Base-by-base conservation (phyloP, 257 asterid species). In the Solanum medicagineum region DNA sequence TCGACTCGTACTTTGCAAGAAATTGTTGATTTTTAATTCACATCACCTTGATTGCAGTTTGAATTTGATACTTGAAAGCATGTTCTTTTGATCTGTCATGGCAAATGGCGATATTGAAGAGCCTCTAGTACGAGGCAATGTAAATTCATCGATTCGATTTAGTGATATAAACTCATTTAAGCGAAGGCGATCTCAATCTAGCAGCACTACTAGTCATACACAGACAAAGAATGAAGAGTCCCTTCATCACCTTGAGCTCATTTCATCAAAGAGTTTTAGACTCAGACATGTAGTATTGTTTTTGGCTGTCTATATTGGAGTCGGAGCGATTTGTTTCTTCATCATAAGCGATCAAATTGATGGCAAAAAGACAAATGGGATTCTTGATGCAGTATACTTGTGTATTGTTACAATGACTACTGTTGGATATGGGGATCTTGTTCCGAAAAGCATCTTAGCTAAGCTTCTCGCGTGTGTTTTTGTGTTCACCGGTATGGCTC, bases 351-450 rank as follows among this genome's bases (percentile, higher is more conserved):
- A 91, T 80, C 93, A 93, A 32, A 93, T 96, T 54, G 87, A 88
- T 53, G 99, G 99, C n/a, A 88, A 74, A 49, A 94, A 93, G 83
- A 94, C 96, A 1, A 92, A 94, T 65, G 94, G 87, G 53, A 12
- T 93, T 65, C 89, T 96, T 13, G 99, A 96, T 68, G 91, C 98
- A 3, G n/a, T 96, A 26, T 96, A 96, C 77, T 89, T 96, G 66
- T 93, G 97, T 63, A 81, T 96, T 84, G 99, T 96, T 54, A 96
- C 99, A 7, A 96, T 95, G 99, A 96, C 99, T 15, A 94, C 98
- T 3, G 98, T 96, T 32, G 99, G 98, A 75, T 96, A 94, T 80
- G 98, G 98, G 13, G 98, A 94, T 87, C 94, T 94, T 20, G 95
- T 93, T 0, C 99, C 99, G 1, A 88, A 87, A 70, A 93, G 92